Evolutionary conservation across 1,284 basidiomycete species (phyloP).

Genomic region (Ganoderma leucocontextum): DNA sequence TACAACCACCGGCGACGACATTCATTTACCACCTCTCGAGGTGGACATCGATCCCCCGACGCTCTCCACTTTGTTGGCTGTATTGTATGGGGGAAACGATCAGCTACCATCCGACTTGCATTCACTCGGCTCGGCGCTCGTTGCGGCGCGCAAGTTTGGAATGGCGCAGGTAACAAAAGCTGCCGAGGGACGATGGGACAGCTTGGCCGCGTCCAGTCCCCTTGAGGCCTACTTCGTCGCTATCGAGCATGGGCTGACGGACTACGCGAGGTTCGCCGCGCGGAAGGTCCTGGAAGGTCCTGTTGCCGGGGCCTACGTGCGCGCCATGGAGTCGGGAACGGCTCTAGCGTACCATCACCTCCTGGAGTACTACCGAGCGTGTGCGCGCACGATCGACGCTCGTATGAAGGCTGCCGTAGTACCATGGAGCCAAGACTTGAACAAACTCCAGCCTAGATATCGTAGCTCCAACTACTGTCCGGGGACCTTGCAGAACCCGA

Average conservation of each 20-base stretch:
- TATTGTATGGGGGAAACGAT: not conserved
- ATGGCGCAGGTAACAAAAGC: not conserved
- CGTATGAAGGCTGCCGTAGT: not conserved
- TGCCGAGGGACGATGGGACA: not conserved
- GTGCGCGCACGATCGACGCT: not conserved
- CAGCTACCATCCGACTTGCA: not conserved
- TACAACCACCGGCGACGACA: not conserved
- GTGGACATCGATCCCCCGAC: not conserved
- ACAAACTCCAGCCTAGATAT: not conserved
- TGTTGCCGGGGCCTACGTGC: not conserved
- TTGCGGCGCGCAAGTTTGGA: slow-evolving; percentile 10
- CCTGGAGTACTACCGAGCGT: slow-evolving; percentile 6
- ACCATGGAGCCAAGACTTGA: not conserved
- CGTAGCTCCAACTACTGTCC: too few relatives aligned
- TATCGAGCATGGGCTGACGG: not conserved
- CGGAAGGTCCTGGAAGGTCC: not conserved
- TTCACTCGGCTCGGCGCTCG: not conserved
- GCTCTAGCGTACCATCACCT: slow-evolving; percentile 10
- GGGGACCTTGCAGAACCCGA: not conserved
- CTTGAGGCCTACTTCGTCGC: not conserved
- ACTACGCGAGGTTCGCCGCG: not conserved
- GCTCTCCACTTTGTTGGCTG: not conserved
- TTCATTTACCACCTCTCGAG: not conserved
- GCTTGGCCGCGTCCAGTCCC: not conserved
- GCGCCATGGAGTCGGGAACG: not conserved